phyloP scores from a whole-genome alignment of 345 rosid species.

The Gossypium australe region DNA sequence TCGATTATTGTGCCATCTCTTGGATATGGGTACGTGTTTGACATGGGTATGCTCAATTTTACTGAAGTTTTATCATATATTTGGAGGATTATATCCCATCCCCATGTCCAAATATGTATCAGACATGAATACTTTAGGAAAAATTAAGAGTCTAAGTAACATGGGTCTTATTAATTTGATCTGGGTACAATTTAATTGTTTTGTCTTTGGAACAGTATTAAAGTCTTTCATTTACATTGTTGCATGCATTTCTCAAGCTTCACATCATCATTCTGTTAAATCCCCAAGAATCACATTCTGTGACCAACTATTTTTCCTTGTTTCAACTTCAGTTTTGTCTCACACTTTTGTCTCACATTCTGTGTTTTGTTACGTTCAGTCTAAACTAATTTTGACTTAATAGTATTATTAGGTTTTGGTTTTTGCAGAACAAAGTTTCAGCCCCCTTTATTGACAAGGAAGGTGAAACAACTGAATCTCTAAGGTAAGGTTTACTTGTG shows the following conservation, averaged over 20 bases:
- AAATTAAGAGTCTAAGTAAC: neutral
- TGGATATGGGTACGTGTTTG: neutral
- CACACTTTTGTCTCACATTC: neutral
- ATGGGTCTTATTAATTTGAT: neutral
- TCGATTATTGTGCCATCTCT: neutral
- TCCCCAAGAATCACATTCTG: neutral
- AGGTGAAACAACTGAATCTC: slow-evolving; percentile 4
- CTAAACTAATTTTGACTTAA: neutral
- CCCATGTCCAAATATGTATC: neutral
- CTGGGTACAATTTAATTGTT: neutral
- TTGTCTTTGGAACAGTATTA: neutral
- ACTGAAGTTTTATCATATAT: too few relatives aligned
- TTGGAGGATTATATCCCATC: too few relatives aligned
- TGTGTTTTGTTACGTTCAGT: neutral
- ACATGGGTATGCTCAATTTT: too few relatives aligned
- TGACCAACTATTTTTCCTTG: neutral
- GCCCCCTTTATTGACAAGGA: slow-evolving; percentile 2
- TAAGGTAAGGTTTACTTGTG: slow-evolving; percentile 5
- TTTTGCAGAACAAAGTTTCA: slow-evolving; percentile 12
- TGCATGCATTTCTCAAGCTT: neutral
- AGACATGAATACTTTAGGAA: neutral
- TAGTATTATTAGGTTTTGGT: neutral
- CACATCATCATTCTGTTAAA: neutral
- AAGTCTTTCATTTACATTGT: neutral
- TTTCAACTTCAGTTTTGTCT: neutral